Percentiles rank a stretch among this genome's conserved stretches.
Conservation (phyloP, 1,284 basidiomycete genomes). For the Chiua sp. region DNA sequence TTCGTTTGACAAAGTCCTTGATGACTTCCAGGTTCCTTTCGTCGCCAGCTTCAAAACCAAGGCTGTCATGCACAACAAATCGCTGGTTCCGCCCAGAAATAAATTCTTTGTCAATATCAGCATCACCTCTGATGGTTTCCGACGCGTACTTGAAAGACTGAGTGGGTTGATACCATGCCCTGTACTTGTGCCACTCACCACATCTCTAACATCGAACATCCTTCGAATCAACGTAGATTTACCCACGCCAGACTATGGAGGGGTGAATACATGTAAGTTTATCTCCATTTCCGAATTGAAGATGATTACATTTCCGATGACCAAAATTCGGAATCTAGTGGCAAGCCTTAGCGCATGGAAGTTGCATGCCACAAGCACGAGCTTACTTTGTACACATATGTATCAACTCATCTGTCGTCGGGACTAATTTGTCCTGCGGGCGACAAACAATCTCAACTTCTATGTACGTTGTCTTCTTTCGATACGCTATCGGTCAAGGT, state of each 20-base stretch:
- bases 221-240: constrained; percentile 15
- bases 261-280: background rate
- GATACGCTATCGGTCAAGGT: constrained; percentile 13
- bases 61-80: constrained; percentile 26
- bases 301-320: constrained; percentile 20
- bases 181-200: constrained; percentile 11
- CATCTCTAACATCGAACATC: constrained; percentile 15
- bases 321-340: constrained; percentile 19
- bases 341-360: background rate
- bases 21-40: background rate
- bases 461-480: constrained; percentile 11
- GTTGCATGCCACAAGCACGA: no score
- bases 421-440: no score
- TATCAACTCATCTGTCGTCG: no score
- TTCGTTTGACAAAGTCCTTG: background rate
- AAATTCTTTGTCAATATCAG: constrained; percentile 17
- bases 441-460: no score
- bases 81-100: constrained; percentile 8
- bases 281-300: background rate
- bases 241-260: constrained; percentile 21
- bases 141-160: constrained; percentile 13
- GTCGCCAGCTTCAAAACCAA: constrained; percentile 23
- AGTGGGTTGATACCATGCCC: background rate
- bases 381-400: no score
- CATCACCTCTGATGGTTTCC: background rate